These are phyloP conservation scores for Canavalia gladiata DNA, from an alignment of 306 rosid genomes.

Conservation along the genomic window DNA sequence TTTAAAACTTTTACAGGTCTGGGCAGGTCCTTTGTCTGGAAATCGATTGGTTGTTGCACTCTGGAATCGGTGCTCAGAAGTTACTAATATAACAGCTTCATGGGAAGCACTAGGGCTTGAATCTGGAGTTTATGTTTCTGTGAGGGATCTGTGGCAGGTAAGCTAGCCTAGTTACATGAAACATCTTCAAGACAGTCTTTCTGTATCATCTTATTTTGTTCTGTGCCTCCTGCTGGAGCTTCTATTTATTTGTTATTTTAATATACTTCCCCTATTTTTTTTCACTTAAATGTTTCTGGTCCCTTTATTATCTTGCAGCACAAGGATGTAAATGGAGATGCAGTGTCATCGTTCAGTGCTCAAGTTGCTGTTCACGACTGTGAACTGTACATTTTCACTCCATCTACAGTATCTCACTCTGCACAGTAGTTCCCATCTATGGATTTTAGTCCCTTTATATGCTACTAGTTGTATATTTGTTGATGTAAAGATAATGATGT, in stretches of 20 bases:
- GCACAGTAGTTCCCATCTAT: constrained; percentile 43
- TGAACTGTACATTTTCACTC: constrained; percentile 68
- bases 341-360: constrained; percentile 73
- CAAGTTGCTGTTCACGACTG: constrained; percentile 72
- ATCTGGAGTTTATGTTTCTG: constrained; percentile 65
- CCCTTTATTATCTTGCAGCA: constrained; percentile 66
- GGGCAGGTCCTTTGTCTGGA: constrained; percentile 95
- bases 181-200: constrained; percentile 25
- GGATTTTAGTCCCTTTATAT: constrained; percentile 22
- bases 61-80: constrained; percentile 89
- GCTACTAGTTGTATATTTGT: background rate
- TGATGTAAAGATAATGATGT: too few relatives aligned
- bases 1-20: constrained; percentile 64
- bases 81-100: constrained; percentile 61
- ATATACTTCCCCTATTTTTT: background rate
- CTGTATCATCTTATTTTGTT: constrained; percentile 19
- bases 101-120: constrained; percentile 82
- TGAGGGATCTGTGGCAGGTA: constrained; percentile 97
- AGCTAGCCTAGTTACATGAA: constrained; percentile 38
- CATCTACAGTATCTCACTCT: constrained; percentile 49
- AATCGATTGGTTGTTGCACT: constrained; percentile 71
- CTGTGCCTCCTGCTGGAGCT: background rate
- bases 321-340: constrained; percentile 56
- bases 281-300: constrained; percentile 40
- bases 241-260: constrained; percentile 5